A percentile compares a stretch with the other conserved stretches of the same genome.
Conservation (phyloP, 306 rosid genomes). For the cucumber (Cucumis sativus) region DNA sequence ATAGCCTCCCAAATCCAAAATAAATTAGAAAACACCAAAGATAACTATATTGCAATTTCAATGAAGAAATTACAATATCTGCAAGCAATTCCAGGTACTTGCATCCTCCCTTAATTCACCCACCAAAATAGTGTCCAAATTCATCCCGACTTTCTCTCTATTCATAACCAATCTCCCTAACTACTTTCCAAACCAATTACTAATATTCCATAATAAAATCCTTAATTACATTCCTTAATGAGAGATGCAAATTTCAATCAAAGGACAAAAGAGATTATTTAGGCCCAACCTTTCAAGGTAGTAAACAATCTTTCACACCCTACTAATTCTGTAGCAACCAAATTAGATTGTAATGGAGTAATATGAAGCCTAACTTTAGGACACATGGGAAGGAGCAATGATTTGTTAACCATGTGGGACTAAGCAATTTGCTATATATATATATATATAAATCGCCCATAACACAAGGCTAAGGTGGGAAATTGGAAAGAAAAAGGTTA, state of each 20-base stretch:
- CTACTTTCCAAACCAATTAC: neutral
- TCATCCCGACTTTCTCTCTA: neutral
- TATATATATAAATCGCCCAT: neutral
- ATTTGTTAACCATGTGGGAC: neutral
- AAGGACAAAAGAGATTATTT: neutral
- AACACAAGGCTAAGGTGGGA: constrained; percentile 9
- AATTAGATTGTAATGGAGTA: neutral
- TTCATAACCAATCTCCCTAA: neutral
- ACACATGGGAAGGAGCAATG: constrained; percentile 1
- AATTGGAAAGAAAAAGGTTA: neutral
- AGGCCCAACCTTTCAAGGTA: neutral
- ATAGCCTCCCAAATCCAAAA: neutral
- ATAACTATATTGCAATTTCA: neutral
- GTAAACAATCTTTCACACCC: neutral
- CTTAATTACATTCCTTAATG: neutral
- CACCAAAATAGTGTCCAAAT: neutral
- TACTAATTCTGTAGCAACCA: neutral
- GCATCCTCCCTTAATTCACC: neutral
- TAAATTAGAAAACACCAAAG: neutral
- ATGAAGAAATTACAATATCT: neutral
- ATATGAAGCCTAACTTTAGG: neutral
- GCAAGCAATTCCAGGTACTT: neutral
- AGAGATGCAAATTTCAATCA: neutral
- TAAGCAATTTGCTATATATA: neutral
- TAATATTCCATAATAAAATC: neutral